Conservation (phyloP, 2,329 filamentous ascomycete species). For the Aspergillus unguis region DNA sequence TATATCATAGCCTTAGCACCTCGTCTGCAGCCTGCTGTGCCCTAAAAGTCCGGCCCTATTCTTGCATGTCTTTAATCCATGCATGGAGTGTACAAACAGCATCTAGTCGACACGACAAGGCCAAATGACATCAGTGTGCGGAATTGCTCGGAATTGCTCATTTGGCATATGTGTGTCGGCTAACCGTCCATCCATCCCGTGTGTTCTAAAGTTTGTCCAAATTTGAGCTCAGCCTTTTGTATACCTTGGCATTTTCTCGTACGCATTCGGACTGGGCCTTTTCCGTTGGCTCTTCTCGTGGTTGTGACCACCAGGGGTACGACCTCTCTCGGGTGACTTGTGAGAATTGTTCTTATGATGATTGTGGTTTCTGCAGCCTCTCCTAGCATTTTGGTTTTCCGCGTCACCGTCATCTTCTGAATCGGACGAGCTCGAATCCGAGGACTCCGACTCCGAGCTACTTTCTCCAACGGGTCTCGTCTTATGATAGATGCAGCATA, state of each 20-base stretch:
- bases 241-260: conserved; percentile 44
- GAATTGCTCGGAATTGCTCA: not conserved
- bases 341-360: not conserved
- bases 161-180: not conserved
- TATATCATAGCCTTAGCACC: too few relatives aligned
- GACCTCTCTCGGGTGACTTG: conserved; percentile 6
- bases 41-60: too few relatives aligned
- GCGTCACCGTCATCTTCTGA: conserved; percentile 44
- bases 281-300: conserved; percentile 26
- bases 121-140: too few relatives aligned
- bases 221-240: conserved; percentile 16
- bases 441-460: conserved; percentile 53
- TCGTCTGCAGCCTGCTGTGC: too few relatives aligned
- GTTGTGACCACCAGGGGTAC: conserved; percentile 18
- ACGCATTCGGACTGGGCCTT: conserved; percentile 46
- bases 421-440: conserved; percentile 54
- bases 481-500: conserved; percentile 99
- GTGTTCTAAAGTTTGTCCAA: not conserved
- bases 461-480: conserved; percentile 79
- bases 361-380: conserved; percentile 19
- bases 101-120: too few relatives aligned
- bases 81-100: too few relatives aligned
- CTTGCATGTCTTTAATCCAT: too few relatives aligned
- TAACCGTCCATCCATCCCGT: not conserved
- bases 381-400: conserved; percentile 24